Base-by-base conservation (phyloP, 2,329 filamentous ascomycete genomes). In the Setomelanomma holmii region DNA sequence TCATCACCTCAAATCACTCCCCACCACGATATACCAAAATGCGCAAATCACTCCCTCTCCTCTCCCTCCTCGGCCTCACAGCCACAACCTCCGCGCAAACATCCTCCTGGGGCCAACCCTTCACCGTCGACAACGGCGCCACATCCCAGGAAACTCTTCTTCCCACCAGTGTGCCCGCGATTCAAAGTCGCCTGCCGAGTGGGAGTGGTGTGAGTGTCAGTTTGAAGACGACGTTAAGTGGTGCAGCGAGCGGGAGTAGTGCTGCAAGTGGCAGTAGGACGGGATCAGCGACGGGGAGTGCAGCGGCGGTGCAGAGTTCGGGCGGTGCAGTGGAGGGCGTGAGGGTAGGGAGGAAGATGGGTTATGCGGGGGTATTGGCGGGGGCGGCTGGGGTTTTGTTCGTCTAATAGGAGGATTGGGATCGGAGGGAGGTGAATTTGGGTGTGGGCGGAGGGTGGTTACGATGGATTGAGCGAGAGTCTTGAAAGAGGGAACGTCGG, bases 361-460 rank as follows among this genome's bases (percentile, higher is more conserved):
- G 57, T 3, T 23, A 61, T 20, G 57, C 38, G 7, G 63, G 63
- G 1, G 61, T 45, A 4, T 40, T 63, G 40, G 59, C 52, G 7
- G 61, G 63, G 12, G 61, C 59, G n/a, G 63, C 55, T 11, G 63
- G 61, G 1, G 53, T 60, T 22, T 16, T 65, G 33, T 53, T 63
- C 34, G 24, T 61, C 6, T 64, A 40, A 53, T 30, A 30, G 5
- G 27, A 14, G 5, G 10, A 14, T 3, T 10, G 5, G 5, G 3
- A 30, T 30, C 10, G 5, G 27, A 14, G 14, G 2, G 27, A 10
- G 27, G 27, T 30, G 27, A 14, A 30, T 6, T 3, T 14, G 3
- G 5, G 3, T 30, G 10, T 14, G 10, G 27, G 5, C 27, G 3
- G 27, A 30, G 14, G 5, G 27, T 3, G 5, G 14, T 8, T 6